Evolutionary conservation across 2,329 filamentous ascomycete genomes (phyloP), one percentile per base, ranked within the genome.

Genomic region (Neofusicoccum umdonicola): DNA sequence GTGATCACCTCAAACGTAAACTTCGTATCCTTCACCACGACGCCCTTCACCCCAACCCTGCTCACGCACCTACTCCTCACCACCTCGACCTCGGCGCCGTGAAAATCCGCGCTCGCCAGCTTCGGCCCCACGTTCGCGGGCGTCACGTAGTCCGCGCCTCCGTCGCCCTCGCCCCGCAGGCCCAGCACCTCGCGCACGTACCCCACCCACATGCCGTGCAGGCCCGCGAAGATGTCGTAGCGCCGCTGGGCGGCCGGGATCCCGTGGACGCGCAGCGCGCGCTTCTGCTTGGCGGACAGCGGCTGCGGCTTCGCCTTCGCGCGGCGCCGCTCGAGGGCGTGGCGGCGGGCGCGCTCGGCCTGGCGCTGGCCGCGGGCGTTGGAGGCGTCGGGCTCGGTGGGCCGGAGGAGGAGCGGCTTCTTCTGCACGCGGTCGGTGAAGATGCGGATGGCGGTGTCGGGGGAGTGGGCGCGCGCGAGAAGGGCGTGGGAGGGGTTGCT

Each of bases 1-100:
- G 92, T 97, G 44, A 98, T 84, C 67, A 99, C 80, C 76, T 96
- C 91, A 77, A 98, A 91, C 1, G 90, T 89, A 72, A 90, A 94
- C 74, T 90, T 92, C 60, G 90, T 89, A 79, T 99, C 95, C 74
- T 91, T 88, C 45, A 97, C 87, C 66, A 98, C 90, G 70, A 98
- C 94, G 15, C 95, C 95, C 71, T 83, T 86, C 62, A 94, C 78
- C 0, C 95, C 94, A 0, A 99, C 93, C 15, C 94, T 84, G 62
- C 90, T 88, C 15, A 90, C 86, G 75, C 93, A 97, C 35, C 86
- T 80, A 76, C 93, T 95, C 70, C 93, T 81, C 63, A 94, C 90
- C 22, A 98, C 92, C 78, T 93, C 88, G 19, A 97, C 76, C 69
- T 88, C 81, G 15, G 94, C 93, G 1, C 95, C 95, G 75, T 98